Percentiles rank a stretch among this genome's conserved stretches.
phyloP scores from a whole-genome alignment of 192 early-diverging fungal species.

The Coemansia sp. region DNA sequence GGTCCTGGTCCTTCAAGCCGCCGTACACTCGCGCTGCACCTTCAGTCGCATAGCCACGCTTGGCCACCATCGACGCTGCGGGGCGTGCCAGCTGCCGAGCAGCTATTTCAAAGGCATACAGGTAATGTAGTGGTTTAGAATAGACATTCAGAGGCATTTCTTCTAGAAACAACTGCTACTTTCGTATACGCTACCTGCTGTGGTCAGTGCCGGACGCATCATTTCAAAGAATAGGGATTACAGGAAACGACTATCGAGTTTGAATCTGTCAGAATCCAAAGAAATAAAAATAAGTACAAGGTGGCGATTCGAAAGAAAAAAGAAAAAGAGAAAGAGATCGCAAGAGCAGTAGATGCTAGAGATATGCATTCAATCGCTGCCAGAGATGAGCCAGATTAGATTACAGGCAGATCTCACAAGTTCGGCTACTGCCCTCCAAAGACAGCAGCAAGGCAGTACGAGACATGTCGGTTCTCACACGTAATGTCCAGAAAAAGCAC shows the following conservation, averaged over 20 bases:
- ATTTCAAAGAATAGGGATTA: slow-evolving; percentile 2
- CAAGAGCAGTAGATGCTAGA: background rate
- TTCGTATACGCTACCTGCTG: slow-evolving; percentile 17
- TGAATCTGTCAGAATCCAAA: background rate
- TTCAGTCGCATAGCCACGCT: slow-evolving; percentile 30
- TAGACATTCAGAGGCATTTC: background rate
- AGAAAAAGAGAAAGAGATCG: background rate
- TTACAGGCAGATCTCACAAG: background rate
- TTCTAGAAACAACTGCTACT: slow-evolving; percentile 19
- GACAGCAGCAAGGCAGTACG: background rate
- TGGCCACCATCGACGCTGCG: background rate
- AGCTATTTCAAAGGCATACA: background rate
- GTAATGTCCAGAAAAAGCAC: background rate
- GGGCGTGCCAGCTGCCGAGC: background rate
- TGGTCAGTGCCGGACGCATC: slow-evolving; percentile 13
- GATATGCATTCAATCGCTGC: background rate
- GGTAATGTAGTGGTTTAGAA: background rate
- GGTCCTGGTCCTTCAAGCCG: slow-evolving; percentile 85
- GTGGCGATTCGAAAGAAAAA: background rate
- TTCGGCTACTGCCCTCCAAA: background rate
- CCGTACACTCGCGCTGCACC: slow-evolving; percentile 59
- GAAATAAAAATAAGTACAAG: background rate
- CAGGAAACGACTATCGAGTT: background rate
- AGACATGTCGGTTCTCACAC: background rate
- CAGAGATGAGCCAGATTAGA: background rate